Conservation (phyloP, 441 rosid species). For the Pelargonium citronellum region DNA sequence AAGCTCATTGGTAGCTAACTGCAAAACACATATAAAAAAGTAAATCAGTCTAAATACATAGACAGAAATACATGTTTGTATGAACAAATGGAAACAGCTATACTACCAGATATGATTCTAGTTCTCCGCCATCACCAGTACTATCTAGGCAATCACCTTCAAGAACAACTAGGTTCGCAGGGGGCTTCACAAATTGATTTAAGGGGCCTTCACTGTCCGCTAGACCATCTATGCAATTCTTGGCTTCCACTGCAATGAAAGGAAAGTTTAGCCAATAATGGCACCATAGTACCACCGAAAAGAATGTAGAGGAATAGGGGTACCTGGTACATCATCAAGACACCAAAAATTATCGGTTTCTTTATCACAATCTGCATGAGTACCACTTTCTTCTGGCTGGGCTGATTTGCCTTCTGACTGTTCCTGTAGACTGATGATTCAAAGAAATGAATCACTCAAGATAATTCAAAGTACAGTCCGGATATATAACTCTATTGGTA, state of each 20-base stretch:
- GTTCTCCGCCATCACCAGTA: slow-evolving; percentile 21
- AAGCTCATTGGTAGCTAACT: slow-evolving; percentile 26
- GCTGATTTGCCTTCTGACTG: slow-evolving; percentile 16
- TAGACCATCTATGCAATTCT: slow-evolving; percentile 22
- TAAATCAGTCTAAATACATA: neutral
- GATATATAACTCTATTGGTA: neutral
- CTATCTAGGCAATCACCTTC: slow-evolving; percentile 28
- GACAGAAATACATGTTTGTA: neutral
- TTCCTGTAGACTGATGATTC: slow-evolving; percentile 18
- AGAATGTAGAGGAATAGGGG: neutral
- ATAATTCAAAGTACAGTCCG: neutral
- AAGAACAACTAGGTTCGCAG: slow-evolving; percentile 27
- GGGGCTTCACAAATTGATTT: slow-evolving; percentile 23
- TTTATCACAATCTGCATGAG: slow-evolving; percentile 5
- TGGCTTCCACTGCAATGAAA: slow-evolving; percentile 20
- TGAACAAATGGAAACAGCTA: neutral
- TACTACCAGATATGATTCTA: slow-evolving; percentile 28
- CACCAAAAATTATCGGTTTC: slow-evolving; percentile 24
- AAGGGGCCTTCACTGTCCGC: slow-evolving; percentile 6
- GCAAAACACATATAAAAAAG: neutral
- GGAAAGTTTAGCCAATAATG: neutral
- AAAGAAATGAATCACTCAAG: neutral
- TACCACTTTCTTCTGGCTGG: slow-evolving; percentile 20
- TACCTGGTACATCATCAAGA: slow-evolving; percentile 25
- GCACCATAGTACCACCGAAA: neutral